These are phyloP conservation scores for Aspergillus saccharolyticus DNA, from an alignment of 495 filamentous ascomycete species.

Conservation along the genomic window DNA sequence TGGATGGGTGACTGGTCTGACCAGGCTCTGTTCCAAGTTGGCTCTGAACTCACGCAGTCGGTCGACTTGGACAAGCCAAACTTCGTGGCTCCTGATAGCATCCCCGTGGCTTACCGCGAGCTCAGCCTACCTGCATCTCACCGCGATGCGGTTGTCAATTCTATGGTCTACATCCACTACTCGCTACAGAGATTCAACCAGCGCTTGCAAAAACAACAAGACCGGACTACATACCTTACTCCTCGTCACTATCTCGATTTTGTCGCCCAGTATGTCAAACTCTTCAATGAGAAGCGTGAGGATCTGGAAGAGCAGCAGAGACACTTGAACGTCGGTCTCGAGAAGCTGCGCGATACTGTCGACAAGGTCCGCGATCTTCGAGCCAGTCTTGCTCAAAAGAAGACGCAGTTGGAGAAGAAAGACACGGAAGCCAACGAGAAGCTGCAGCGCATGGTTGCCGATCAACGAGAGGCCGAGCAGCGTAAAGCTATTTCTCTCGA, in stretches of 20 bases:
- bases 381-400: constrained; percentile 86
- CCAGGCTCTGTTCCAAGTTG: constrained; percentile 97
- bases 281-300: constrained; percentile 97
- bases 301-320: constrained; percentile 97
- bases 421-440: constrained; percentile 96
- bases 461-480: constrained; percentile 93
- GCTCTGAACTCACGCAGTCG: constrained; percentile 88
- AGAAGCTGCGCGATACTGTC: constrained; percentile 96
- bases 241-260: constrained; percentile 97
- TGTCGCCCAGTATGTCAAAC: constrained; percentile 92
- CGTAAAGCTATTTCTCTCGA: constrained; percentile 80
- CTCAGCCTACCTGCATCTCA: constrained; percentile 81
- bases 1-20: constrained; percentile 99
- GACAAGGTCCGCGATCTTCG: constrained; percentile 94
- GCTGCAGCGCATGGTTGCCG: constrained; percentile 90
- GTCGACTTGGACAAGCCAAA: constrained; percentile 86
- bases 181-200: constrained; percentile 85
- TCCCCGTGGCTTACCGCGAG: constrained; percentile 85
- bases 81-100: constrained; percentile 81
- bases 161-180: constrained; percentile 98
- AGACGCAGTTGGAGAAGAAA: constrained; percentile 86
- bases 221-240: constrained; percentile 84
- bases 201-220: constrained; percentile 86
- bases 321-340: constrained; percentile 93
- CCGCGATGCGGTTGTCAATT: constrained; percentile 85